These are phyloP conservation scores for Xylariaceae sp. DNA, from an alignment of 2,329 filamentous ascomycete genomes.

Conservation along the genomic window DNA sequence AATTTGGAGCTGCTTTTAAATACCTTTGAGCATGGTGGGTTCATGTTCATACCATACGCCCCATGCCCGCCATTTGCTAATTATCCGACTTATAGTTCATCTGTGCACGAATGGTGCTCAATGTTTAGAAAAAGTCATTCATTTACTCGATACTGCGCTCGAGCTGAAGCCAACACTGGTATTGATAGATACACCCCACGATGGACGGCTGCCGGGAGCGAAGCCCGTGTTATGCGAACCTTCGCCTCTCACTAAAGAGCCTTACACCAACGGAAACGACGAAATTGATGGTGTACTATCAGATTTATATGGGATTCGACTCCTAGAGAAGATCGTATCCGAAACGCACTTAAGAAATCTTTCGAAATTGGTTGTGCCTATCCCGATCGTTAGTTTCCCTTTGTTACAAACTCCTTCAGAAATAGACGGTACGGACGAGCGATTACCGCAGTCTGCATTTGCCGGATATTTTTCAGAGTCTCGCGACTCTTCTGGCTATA, in stretches of 20 bases:
- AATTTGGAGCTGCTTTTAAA: conserved; percentile 47
- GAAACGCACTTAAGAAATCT: conserved; percentile 52
- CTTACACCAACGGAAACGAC: conserved; percentile 32
- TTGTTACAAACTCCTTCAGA: conserved; percentile 29
- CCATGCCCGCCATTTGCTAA: conserved; percentile 7
- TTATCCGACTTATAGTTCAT: conserved; percentile 39
- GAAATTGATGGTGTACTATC: conserved; percentile 40
- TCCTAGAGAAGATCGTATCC: conserved; percentile 53
- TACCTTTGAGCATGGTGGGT: conserved; percentile 50
- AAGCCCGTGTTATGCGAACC: conserved; percentile 36
- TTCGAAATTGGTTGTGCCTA: conserved; percentile 51
- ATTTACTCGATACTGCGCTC: conserved; percentile 48
- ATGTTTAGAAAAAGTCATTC: conserved; percentile 48
- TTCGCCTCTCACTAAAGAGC: conserved; percentile 39
- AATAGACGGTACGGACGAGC: conserved; percentile 28
- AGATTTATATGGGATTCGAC: conserved; percentile 49
- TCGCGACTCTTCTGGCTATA: conserved; percentile 30
- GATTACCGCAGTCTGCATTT: conserved; percentile 21
- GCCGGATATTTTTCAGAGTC: conserved; percentile 23
- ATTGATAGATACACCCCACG: conserved; percentile 50
- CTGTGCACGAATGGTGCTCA: conserved; percentile 48
- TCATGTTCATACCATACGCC: background rate
- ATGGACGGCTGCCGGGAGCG: conserved; percentile 40
- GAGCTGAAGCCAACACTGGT: conserved; percentile 53
- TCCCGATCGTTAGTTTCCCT: conserved; percentile 46